Base-by-base conservation (phyloP, 257 asterid genomes). In the Solanum tarijense region DNA sequence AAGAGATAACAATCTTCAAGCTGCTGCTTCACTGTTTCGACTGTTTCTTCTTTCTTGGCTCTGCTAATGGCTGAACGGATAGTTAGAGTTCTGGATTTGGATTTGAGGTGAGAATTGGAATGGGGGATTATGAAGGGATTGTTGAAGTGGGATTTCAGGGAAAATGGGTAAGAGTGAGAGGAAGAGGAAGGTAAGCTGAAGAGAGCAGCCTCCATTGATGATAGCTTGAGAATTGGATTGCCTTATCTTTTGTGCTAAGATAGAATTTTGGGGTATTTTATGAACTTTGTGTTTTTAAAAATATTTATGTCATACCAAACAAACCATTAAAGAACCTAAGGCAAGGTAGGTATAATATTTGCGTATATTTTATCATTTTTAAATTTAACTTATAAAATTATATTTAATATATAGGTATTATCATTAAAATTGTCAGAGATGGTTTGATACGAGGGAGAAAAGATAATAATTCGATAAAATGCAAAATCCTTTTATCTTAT, bases 41-140 rank as follows among this genome's bases (percentile, higher is more conserved):
- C 95, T 3, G 98, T 97, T 89, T 94, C 99, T 86, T 97, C 99
- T 65, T 97, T 97, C 94, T 93, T 96, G 88, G 92, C 92, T 78
- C 99, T 93, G 94, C 96, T 94, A 21, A 97, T 97, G 66, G 99
- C 98, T 87, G 98, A 90, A 39, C 91, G 86, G 91, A 97, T 93
- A 71, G 92, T 91, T 35, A 91, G 58, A 79, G 89, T 74, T 88
- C 81, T 86, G 38, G 90, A 12, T 88, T 86, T 90, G 87, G 89
- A 4, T 85, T 86, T 82, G 58, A 32, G 88, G 78, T 62, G 90
- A 90, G 75, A 43, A 46, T 29, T 32, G 34, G 84, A 27, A 4
- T 39, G 89, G 88, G 95, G 25, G 86, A 91, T 31, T 89, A 82
- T 75, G 88, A 93, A 89, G 35, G 95, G 94, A 87, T 91, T 94